These are phyloP conservation scores for Blepharisma stoltei DNA, from an alignment of 73 alveolate genomes.

Conservation along the genomic window DNA sequence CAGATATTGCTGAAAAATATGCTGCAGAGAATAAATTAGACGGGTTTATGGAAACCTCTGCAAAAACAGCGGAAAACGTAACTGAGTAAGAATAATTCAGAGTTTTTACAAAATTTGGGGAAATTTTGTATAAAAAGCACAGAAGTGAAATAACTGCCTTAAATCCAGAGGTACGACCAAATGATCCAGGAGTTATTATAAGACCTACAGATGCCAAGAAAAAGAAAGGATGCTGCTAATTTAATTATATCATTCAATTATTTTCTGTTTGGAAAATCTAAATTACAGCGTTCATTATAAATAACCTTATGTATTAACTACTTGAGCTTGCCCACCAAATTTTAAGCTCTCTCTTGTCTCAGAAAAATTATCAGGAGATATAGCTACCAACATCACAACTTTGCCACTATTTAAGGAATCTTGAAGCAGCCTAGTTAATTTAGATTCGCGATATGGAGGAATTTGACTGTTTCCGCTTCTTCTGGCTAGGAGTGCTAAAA, in stretches of 20 bases:
- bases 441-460: slow-evolving; percentile 10
- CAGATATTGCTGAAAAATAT: slow-evolving; percentile 11
- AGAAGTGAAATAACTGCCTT: not conserved
- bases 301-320: not conserved
- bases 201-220: not conserved
- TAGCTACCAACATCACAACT: not conserved
- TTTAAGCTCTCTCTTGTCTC: slow-evolving; percentile 9
- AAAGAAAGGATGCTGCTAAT: slow-evolving; percentile 21
- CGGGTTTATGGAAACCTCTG: slow-evolving; percentile 19
- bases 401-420: not conserved
- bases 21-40: slow-evolving; percentile 8
- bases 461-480: not conserved
- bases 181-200: not conserved
- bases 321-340: slow-evolving; percentile 2
- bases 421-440: slow-evolving; percentile 9
- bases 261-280: too few relatives aligned
- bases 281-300: too few relatives aligned
- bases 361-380: slow-evolving; percentile 7
- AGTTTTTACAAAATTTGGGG: slow-evolving; percentile 18
- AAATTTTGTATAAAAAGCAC: not conserved
- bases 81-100: slow-evolving; percentile 20
- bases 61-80: slow-evolving; percentile 27
- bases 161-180: not conserved
- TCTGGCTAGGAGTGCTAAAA: not conserved
- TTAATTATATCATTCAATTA: too few relatives aligned